These are phyloP conservation scores for Scytalidium sp. DNA, from an alignment of 2,329 filamentous ascomycete genomes.

Conservation along the genomic window DNA sequence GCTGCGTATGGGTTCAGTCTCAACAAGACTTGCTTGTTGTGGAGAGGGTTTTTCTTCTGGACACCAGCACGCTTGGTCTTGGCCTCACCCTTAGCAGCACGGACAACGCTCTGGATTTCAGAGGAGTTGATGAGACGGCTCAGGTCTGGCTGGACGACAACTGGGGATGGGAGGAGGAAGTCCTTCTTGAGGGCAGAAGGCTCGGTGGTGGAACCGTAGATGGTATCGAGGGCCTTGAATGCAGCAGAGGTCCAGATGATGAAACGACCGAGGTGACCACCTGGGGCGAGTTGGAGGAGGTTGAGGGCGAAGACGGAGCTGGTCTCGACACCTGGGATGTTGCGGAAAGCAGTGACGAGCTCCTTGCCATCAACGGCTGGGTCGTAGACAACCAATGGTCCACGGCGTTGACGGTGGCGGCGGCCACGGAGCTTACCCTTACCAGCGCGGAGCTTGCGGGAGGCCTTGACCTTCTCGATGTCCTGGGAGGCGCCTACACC, in stretches of 20 bases:
- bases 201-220: conserved; percentile 92
- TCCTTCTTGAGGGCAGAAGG: conserved; percentile 96
- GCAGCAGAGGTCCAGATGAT: conserved; percentile 97
- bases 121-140: conserved; percentile 98
- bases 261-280: conserved; percentile 98
- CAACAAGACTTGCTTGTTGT: conserved; percentile 98
- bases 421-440: conserved; percentile 99
- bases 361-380: conserved; percentile 93
- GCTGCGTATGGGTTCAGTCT: conserved; percentile 97
- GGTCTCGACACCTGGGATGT: conserved; percentile 98
- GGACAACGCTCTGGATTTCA: conserved; percentile 95
- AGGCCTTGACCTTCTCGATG: conserved; percentile 92
- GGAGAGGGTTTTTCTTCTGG: conserved; percentile 99
- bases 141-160: conserved; percentile 92
- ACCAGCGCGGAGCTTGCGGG: conserved; percentile 94
- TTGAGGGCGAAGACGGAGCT: conserved; percentile 91
- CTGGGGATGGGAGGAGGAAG: conserved; percentile 91
- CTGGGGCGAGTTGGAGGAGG: conserved; percentile 98
- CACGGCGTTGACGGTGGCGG: conserved; percentile 95
- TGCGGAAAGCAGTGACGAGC: conserved; percentile 92
- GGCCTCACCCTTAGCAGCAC: conserved; percentile 84
- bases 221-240: conserved; percentile 92
- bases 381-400: conserved; percentile 97
- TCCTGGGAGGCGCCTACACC: conserved; percentile 87
- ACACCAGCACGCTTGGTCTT: conserved; percentile 85